phyloP scores from a whole-genome alignment of 345 rosid genomes.

The Cardamine resedifolia region DNA sequence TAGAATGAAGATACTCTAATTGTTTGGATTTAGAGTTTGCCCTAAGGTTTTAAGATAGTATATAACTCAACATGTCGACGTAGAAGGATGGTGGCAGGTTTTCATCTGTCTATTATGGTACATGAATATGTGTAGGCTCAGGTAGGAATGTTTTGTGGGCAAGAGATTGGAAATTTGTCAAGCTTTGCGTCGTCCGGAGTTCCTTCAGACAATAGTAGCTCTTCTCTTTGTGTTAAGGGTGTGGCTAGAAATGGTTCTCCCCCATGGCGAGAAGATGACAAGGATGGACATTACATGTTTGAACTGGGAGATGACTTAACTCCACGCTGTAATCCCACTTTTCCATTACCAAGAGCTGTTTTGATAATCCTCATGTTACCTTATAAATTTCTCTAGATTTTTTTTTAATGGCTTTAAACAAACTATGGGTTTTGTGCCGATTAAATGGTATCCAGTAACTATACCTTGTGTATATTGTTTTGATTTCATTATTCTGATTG shows the following conservation, averaged over 20 bases:
- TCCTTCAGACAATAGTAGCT: constrained; percentile 45
- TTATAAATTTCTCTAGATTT: neutral
- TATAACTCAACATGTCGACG: neutral
- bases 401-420: neutral
- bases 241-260: constrained; percentile 77
- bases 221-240: constrained; percentile 48
- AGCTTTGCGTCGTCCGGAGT: constrained; percentile 74
- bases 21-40: constrained; percentile 3
- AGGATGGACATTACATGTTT: constrained; percentile 98
- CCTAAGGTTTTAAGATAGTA: constrained; percentile 2
- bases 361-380: constrained; percentile 22
- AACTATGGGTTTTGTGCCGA: neutral
- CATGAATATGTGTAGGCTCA: constrained; percentile 97
- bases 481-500: neutral
- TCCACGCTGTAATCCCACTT: constrained; percentile 88
- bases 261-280: constrained; percentile 94
- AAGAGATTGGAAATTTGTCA: constrained; percentile 80
- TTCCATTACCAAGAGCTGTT: constrained; percentile 36
- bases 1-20: neutral
- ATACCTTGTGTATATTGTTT: constrained; percentile 3
- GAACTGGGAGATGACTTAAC: constrained; percentile 92
- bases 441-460: constrained; percentile 9
- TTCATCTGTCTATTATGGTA: constrained; percentile 55
- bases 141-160: constrained; percentile 92
- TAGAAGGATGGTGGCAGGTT: constrained; percentile 39